These are phyloP conservation scores for Hymenoscyphus salicellus DNA, from an alignment of 2,329 filamentous ascomycete species.

Conservation along the genomic window DNA sequence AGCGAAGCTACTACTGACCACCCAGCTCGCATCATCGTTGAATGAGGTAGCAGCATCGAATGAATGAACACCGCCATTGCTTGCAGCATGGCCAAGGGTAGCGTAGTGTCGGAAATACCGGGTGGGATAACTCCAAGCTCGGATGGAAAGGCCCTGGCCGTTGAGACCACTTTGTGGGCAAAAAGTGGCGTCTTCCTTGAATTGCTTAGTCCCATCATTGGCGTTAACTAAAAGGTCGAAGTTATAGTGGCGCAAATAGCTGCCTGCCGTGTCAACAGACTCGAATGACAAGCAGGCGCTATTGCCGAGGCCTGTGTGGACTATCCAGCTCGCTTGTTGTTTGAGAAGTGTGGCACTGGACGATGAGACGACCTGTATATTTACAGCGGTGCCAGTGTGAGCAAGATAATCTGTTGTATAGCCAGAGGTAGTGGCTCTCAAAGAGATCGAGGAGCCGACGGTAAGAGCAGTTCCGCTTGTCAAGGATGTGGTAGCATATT, in stretches of 20 bases:
- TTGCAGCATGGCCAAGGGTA: slow-evolving; percentile 47
- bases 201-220: slow-evolving; percentile 54
- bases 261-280: slow-evolving; percentile 55
- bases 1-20: slow-evolving; percentile 45
- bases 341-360: slow-evolving; percentile 50
- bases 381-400: slow-evolving; percentile 49
- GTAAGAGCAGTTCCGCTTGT: slow-evolving; percentile 48
- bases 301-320: slow-evolving; percentile 54
- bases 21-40: slow-evolving; percentile 54
- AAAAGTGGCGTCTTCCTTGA: slow-evolving; percentile 62
- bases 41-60: slow-evolving; percentile 51
- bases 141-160: slow-evolving; percentile 50
- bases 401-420: slow-evolving; percentile 54
- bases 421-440: slow-evolving; percentile 54
- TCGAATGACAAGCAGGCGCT: slow-evolving; percentile 60
- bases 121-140: slow-evolving; percentile 59
- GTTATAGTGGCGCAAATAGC: slow-evolving; percentile 55
- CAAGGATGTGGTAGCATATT: slow-evolving; percentile 49
- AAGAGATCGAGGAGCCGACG: slow-evolving; percentile 49
- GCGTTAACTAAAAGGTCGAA: slow-evolving; percentile 50
- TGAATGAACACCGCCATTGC: slow-evolving; percentile 53
- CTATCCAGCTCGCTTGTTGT: slow-evolving; percentile 51
- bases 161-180: slow-evolving; percentile 53
- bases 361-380: slow-evolving; percentile 53
- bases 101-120: slow-evolving; percentile 55